A percentile compares a stretch with the other conserved stretches of the same genome.
phyloP scores from a whole-genome alignment of 305 asterid genomes.

The Fraxinus ornus region DNA sequence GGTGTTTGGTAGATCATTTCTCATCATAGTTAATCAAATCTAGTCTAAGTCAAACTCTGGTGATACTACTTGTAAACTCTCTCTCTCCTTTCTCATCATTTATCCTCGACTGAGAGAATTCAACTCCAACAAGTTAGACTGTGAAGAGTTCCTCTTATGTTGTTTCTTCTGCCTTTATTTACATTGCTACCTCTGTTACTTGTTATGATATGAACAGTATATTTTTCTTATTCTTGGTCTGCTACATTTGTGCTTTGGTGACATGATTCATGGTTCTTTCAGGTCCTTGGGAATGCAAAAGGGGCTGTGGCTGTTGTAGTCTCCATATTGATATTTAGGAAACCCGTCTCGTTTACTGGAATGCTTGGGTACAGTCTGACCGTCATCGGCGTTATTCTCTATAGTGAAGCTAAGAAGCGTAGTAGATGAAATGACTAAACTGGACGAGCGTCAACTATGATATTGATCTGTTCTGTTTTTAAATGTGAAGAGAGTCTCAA shows the following conservation, averaged over 20 bases:
- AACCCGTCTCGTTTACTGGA: slow-evolving; percentile 66
- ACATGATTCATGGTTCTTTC: slow-evolving; percentile 13
- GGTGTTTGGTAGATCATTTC: too few species aligned
- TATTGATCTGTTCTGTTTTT: slow-evolving; percentile 17
- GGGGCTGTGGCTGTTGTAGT: slow-evolving; percentile 73
- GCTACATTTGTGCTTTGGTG: neutral
- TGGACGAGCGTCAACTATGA: neutral
- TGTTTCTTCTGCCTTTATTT: neutral
- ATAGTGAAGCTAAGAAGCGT: slow-evolving; percentile 61
- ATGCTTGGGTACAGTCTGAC: slow-evolving; percentile 67
- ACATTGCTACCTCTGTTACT: neutral
- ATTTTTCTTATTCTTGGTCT: neutral
- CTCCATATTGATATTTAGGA: slow-evolving; percentile 64
- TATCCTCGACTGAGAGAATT: neutral
- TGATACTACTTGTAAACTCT: neutral
- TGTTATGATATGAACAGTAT: neutral
- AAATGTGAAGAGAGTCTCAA: slow-evolving; percentile 29
- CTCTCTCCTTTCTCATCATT: neutral
- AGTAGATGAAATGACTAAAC: slow-evolving; percentile 37
- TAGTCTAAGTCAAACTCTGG: neutral
- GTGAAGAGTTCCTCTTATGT: neutral
- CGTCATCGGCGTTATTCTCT: slow-evolving; percentile 60
- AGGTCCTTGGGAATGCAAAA: slow-evolving; percentile 83
- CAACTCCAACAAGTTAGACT: neutral
- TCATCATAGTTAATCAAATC: neutral